phyloP scores from a whole-genome alignment of 768 basidiomycete genomes.

The Termitomyces sp. region DNA sequence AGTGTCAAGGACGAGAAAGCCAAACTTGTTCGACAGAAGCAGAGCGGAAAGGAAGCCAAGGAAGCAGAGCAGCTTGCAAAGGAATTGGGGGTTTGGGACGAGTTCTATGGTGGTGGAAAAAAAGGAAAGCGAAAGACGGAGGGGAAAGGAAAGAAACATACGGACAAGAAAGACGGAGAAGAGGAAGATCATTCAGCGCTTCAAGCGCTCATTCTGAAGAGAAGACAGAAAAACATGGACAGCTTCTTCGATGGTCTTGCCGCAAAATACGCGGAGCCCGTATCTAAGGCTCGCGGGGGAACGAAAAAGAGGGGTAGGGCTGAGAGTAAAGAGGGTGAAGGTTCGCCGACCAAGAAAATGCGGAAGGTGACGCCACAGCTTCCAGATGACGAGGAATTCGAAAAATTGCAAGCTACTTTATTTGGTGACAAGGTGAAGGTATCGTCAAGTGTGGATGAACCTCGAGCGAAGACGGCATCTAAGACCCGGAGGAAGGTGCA shows the following conservation, averaged over 20 bases:
- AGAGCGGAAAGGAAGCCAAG: constrained; percentile 69
- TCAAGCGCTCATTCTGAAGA: constrained; percentile 77
- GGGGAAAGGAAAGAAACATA: constrained; percentile 39
- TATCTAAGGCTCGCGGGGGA: constrained; percentile 41
- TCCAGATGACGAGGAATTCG: constrained; percentile 63
- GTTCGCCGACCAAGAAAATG: constrained; percentile 46
- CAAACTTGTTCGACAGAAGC: constrained; percentile 65
- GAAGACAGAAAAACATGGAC: constrained; percentile 58
- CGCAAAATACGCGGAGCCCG: constrained; percentile 60
- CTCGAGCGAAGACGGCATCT: constrained; percentile 21
- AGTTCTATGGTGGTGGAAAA: constrained; percentile 81
- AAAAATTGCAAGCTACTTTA: constrained; percentile 50
- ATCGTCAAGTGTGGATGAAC: constrained; percentile 14
- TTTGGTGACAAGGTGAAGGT: constrained; percentile 39
- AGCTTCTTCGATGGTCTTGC: constrained; percentile 73
- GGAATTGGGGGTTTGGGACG: constrained; percentile 91
- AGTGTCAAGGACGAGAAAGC: constrained; percentile 78
- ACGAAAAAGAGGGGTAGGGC: constrained; percentile 48
- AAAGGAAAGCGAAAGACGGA: constrained; percentile 50
- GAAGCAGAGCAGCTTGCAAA: constrained; percentile 84
- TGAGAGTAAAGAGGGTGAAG: constrained; percentile 32
- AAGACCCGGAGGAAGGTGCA: constrained; percentile 25
- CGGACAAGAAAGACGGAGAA: constrained; percentile 27
- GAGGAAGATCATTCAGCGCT: constrained; percentile 65
- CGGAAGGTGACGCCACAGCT: constrained; percentile 28